Conservation (phyloP, 495 filamentous ascomycete genomes). For the Neurospora sp. region DNA sequence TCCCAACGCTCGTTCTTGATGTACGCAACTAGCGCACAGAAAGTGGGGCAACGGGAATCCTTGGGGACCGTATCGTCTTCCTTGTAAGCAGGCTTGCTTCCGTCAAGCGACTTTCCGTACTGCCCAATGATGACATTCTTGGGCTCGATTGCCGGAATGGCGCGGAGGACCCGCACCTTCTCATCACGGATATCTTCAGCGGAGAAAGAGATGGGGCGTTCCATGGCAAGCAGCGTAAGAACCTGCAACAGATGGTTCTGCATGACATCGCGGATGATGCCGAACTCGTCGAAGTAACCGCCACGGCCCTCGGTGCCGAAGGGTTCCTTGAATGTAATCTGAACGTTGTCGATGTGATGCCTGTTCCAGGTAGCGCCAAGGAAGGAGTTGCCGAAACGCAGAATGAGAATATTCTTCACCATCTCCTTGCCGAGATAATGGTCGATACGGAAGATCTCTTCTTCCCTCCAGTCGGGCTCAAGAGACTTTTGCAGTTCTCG, state of each 20-base stretch:
- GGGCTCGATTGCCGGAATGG: conserved; percentile 90
- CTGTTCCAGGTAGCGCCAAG: conserved; percentile 99
- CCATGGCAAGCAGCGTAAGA: conserved; percentile 93
- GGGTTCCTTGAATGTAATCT: conserved; percentile 98
- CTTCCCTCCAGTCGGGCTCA: conserved; percentile 97
- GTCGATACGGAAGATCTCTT: conserved; percentile 99
- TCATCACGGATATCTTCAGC: conserved; percentile 98
- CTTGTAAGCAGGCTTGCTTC: conserved; percentile 95
- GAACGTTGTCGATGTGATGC: conserved; percentile 98
- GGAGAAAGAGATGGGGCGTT: conserved; percentile 96
- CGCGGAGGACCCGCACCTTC: conserved; percentile 92
- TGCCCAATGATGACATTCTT: conserved; percentile 99
- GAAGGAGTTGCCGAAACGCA: conserved; percentile 98
- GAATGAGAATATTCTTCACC: conserved; percentile 99
- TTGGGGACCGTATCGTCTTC: conserved; percentile 98
- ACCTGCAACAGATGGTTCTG: conserved; percentile 96
- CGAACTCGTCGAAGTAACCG: conserved; percentile 99
- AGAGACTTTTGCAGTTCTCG: conserved; percentile 91
- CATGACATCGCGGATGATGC: conserved; percentile 98
- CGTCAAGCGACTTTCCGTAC: conserved; percentile 93
- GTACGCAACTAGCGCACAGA: conserved; percentile 91
- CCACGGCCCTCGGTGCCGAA: conserved; percentile 99
- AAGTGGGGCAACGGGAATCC: conserved; percentile 94
- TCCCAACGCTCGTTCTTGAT: conserved; percentile 99
- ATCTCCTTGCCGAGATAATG: conserved; percentile 99